Evolutionary conservation across 106 monocot genomes (phyloP).

Genomic region (Dendrobium catenatum): DNA sequence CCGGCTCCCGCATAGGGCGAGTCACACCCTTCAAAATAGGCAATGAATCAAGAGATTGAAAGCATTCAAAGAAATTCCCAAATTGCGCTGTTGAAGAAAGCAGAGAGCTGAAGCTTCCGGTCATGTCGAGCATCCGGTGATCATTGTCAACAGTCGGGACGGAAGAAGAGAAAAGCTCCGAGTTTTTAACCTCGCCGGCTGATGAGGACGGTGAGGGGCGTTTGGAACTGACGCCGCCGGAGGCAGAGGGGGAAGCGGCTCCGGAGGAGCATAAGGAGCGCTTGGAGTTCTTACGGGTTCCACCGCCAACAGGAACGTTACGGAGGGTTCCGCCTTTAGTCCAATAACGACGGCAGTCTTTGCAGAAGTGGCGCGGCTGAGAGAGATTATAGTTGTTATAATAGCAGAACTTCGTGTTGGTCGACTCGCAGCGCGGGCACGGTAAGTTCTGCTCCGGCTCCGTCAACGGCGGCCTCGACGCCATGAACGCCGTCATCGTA

Average conservation of each 20-base stretch:
- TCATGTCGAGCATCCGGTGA: slow-evolving; percentile 2
- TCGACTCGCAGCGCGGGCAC: slow-evolving; percentile 7
- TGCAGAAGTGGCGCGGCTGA: slow-evolving; percentile 48
- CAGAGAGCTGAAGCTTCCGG: slow-evolving; percentile 5
- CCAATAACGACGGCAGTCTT: slow-evolving; percentile 86
- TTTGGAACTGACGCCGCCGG: not conserved
- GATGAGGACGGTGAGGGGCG: slow-evolving; percentile 1
- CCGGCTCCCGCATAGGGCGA: not conserved
- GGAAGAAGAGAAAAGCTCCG: not conserved
- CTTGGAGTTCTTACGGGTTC: slow-evolving; percentile 11
- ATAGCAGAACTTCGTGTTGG: slow-evolving; percentile 9
- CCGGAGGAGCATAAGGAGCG: not conserved
- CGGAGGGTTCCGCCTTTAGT: slow-evolving; percentile 84
- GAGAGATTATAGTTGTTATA: slow-evolving; percentile 11
- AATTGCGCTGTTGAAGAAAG: slow-evolving; percentile 1
- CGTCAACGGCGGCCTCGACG: not conserved
- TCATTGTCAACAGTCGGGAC: not conserved
- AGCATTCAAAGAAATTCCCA: not conserved
- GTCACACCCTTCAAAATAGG: not conserved
- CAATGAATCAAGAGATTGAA: not conserved
- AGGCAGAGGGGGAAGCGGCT: not conserved
- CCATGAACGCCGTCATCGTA: not conserved
- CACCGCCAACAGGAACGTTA: slow-evolving; percentile 82
- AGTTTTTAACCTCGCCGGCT: not conserved
- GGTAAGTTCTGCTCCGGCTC: not conserved